Percentiles rank a stretch among this genome's conserved stretches.
Evolutionary conservation across 768 basidiomycete species (phyloP).

Genomic region (Tulasnella sp.): DNA sequence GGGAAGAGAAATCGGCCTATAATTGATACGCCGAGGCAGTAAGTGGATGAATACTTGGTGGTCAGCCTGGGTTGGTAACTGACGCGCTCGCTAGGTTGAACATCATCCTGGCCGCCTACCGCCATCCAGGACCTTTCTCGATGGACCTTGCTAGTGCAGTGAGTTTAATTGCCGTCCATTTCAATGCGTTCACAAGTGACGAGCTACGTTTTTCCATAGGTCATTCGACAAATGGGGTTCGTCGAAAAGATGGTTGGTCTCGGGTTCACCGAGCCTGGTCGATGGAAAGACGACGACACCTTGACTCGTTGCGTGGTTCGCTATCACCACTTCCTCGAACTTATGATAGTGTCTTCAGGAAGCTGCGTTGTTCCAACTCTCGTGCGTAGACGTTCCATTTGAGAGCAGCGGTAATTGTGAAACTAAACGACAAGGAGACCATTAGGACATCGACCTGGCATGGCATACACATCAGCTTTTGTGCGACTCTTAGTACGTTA

Average conservation of each 20-base stretch:
- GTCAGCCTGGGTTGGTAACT: conserved; percentile 35
- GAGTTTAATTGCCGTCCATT: not conserved
- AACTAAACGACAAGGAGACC: not conserved
- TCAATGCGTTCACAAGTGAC: not conserved
- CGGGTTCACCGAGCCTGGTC: conserved; percentile 28
- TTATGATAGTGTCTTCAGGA: conserved; percentile 21
- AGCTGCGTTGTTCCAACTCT: conserved; percentile 32
- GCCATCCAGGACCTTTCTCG: conserved; percentile 52
- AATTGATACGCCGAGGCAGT: not conserved
- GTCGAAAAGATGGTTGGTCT: conserved; percentile 31
- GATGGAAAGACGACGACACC: conserved; percentile 27
- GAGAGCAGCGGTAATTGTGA: not conserved
- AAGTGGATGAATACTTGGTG: not conserved
- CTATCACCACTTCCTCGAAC: conserved; percentile 32
- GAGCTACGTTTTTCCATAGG: not conserved
- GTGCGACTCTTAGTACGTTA: conserved; percentile 18
- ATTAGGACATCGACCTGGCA: conserved; percentile 31
- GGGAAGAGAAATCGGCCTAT: not conserved
- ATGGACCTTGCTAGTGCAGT: conserved; percentile 30
- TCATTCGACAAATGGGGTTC: conserved; percentile 30
- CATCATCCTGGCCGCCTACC: conserved; percentile 73
- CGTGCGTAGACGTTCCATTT: conserved; percentile 5
- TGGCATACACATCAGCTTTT: conserved; percentile 33
- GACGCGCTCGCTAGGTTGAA: conserved; percentile 63
- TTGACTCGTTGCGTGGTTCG: conserved; percentile 30